Percentiles rank a stretch among this genome's conserved stretches.
These are phyloP conservation scores for Claviceps maximensis DNA, from an alignment of 2,329 filamentous ascomycete genomes.

Conservation along the genomic window DNA sequence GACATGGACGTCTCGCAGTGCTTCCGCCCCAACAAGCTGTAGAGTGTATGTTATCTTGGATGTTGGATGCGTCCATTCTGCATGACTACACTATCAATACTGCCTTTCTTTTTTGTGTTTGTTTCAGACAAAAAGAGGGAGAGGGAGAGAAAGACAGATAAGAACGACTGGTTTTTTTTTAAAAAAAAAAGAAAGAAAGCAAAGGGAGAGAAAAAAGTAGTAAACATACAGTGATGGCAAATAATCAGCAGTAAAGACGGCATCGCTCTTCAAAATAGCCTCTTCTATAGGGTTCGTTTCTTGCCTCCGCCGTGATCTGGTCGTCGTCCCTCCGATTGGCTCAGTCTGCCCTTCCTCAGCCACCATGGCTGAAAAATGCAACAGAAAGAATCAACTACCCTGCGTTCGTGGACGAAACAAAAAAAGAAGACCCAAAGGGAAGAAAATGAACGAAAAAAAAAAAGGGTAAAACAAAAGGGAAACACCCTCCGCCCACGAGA, in stretches of 20 bases:
- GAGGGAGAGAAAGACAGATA: background rate
- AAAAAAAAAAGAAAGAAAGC: background rate
- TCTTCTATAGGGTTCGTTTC: background rate
- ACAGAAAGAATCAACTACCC: background rate
- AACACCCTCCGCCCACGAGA: background rate
- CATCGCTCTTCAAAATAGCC: constrained; percentile 2
- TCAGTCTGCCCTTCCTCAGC: background rate
- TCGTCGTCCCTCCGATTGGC: background rate
- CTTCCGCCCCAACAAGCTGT: constrained; percentile 25
- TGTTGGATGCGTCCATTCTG: constrained; percentile 37
- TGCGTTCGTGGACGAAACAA: no score
- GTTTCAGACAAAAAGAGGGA: background rate
- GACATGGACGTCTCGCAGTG: constrained; percentile 31
- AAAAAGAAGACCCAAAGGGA: background rate
- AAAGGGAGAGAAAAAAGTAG: no score
- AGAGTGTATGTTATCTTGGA: constrained; percentile 29
- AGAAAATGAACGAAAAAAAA: background rate
- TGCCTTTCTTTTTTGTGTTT: no score
- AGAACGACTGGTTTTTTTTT: background rate
- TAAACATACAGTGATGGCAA: constrained; percentile 20
- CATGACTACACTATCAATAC: background rate
- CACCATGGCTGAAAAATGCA: background rate
- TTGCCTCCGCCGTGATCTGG: background rate
- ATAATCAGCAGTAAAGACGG: background rate
- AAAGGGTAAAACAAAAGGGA: background rate